Conservation (phyloP, 257 asterid species). For the Cinchona pubescens region DNA sequence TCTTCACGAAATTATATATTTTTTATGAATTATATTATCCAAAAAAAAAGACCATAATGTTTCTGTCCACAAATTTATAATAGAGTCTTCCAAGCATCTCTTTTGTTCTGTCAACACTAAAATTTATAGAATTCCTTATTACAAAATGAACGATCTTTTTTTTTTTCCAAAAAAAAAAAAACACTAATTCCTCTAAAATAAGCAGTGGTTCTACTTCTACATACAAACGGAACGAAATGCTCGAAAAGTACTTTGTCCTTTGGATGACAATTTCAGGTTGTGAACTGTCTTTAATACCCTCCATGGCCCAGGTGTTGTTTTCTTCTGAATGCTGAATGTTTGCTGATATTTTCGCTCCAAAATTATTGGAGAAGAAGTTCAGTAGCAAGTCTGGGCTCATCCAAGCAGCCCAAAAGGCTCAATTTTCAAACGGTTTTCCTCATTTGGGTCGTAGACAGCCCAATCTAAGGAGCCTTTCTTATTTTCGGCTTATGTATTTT, state of each 20-base stretch:
- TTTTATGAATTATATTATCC: too few relatives aligned
- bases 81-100: neutral
- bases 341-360: conserved; percentile 22
- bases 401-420: neutral
- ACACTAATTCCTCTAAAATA: neutral
- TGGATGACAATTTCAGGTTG: conserved; percentile 66
- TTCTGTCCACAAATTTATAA: neutral
- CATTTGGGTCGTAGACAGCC: neutral
- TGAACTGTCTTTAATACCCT: conserved; percentile 15
- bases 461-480: neutral
- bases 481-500: neutral
- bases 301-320: too few relatives aligned
- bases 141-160: neutral
- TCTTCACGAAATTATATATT: too few relatives aligned
- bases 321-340: neutral
- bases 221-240: too few relatives aligned
- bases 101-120: neutral
- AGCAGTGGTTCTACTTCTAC: too few relatives aligned
- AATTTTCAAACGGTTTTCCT: neutral
- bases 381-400: neutral
- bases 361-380: neutral
- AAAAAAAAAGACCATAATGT: too few relatives aligned
- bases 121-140: neutral
- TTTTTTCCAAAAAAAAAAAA: too few relatives aligned
- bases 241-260: too few relatives aligned